A percentile compares a stretch with the other conserved stretches of the same genome.
Conservation (phyloP, 768 basidiomycete genomes). For the Leucogyrophana mollusca region DNA sequence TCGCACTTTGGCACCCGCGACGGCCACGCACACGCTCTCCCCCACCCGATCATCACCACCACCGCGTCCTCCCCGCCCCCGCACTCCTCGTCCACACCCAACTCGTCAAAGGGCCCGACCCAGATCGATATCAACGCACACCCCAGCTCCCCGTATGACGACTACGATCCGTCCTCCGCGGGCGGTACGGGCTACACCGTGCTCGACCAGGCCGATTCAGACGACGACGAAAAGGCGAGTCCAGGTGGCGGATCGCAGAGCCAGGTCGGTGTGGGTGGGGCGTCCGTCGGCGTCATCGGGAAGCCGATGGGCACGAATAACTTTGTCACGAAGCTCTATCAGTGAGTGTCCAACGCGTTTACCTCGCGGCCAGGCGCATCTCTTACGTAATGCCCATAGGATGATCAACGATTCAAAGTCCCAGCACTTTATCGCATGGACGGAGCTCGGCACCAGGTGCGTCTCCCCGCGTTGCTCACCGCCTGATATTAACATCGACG, state of each 20-base stretch:
- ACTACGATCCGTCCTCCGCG: slow-evolving; percentile 43
- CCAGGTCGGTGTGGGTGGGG: slow-evolving; percentile 14
- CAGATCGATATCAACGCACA: slow-evolving; percentile 30
- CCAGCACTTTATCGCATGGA: slow-evolving; percentile 80
- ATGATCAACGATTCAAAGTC: slow-evolving; percentile 88
- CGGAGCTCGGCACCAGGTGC: slow-evolving; percentile 70
- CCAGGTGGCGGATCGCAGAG: slow-evolving; percentile 12
- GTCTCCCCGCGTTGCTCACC: not conserved
- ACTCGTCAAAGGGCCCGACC: slow-evolving; percentile 16
- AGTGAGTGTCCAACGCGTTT: slow-evolving; percentile 53
- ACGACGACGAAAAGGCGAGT: slow-evolving; percentile 20
- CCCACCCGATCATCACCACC: slow-evolving; percentile 31
- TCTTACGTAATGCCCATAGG: slow-evolving; percentile 34
- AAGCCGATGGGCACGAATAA: slow-evolving; percentile 74
- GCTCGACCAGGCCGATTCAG: slow-evolving; percentile 17
- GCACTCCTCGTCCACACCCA: slow-evolving; percentile 19
- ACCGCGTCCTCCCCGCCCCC: slow-evolving; percentile 29
- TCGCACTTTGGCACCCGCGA: not conserved
- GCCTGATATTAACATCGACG: slow-evolving; percentile 3
- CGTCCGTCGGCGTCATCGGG: slow-evolving; percentile 51
- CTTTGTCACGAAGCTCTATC: slow-evolving; percentile 87
- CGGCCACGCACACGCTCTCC: slow-evolving; percentile 10
- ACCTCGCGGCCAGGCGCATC: not conserved
- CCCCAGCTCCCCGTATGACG: slow-evolving; percentile 47
- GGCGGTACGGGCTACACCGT: slow-evolving; percentile 25